These are phyloP conservation scores for Limonium bicolor DNA, from an alignment of 148 eudicot species.

Conservation along the genomic window DNA sequence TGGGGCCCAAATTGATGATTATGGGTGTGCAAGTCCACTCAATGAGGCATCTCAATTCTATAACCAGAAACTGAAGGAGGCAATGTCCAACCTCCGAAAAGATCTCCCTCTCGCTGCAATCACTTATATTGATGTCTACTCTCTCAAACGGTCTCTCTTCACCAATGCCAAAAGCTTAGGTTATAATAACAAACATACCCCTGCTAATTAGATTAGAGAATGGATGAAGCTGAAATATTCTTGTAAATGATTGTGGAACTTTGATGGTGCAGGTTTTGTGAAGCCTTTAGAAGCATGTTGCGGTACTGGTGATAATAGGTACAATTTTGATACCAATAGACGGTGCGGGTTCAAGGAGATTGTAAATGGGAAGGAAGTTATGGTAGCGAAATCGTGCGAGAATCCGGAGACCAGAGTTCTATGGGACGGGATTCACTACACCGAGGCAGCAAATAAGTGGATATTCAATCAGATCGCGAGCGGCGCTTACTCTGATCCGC, in stretches of 20 bases:
- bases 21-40: slow-evolving; percentile 20
- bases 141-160: slow-evolving; percentile 21
- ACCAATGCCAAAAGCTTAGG: slow-evolving; percentile 19
- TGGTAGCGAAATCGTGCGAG: slow-evolving; percentile 23
- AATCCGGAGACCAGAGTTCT: slow-evolving; percentile 13
- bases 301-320: slow-evolving; percentile 24
- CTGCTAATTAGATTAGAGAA: too few species aligned
- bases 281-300: slow-evolving; percentile 25
- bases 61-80: slow-evolving; percentile 16
- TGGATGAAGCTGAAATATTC: not conserved
- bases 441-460: slow-evolving; percentile 40
- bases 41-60: slow-evolving; percentile 25
- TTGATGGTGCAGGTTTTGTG: slow-evolving; percentile 18
- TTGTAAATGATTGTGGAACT: too few species aligned
- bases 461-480: slow-evolving; percentile 13
- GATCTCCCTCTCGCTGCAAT: slow-evolving; percentile 26
- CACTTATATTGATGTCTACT: slow-evolving; percentile 27
- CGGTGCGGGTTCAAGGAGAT: slow-evolving; percentile 24
- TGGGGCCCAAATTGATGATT: slow-evolving; percentile 14
- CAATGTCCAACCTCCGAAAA: slow-evolving; percentile 17
- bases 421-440: slow-evolving; percentile 37
- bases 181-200: not conserved
- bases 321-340: slow-evolving; percentile 20
- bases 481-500: slow-evolving; percentile 38
- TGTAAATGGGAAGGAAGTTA: slow-evolving; percentile 14